These are phyloP conservation scores for peach (Prunus persica) DNA, from an alignment of 306 rosid species.

Conservation along the genomic window Prunus_persica_NCBIv2 NC_034009.1:44274001-44274500, in stretches of 20 bases:
- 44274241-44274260: constrained; percentile 52
- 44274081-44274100: constrained; percentile 42
- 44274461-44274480: constrained; percentile 18
- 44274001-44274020: constrained; percentile 45
- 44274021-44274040: constrained; percentile 39
- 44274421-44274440: constrained; percentile 35
- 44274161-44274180: constrained; percentile 46
- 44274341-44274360: constrained; percentile 37
- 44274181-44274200: constrained; percentile 61
- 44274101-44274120: constrained; percentile 43
- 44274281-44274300: constrained; percentile 51
- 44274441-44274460: constrained; percentile 26
- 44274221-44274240: constrained; percentile 47
- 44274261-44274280: constrained; percentile 70
- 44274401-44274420: constrained; percentile 33
- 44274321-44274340: constrained; percentile 47
- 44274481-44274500: constrained; percentile 13
- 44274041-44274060: constrained; percentile 52
- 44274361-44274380: constrained; percentile 46
- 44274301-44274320: constrained; percentile 52
- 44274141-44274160: constrained; percentile 60
- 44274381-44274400: constrained; percentile 27
- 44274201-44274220: constrained; percentile 46
- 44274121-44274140: constrained; percentile 69
- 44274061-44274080: constrained; percentile 51